Evolutionary conservation across 1,284 basidiomycete genomes (phyloP).

Genomic region (Cryptococcus neoformans): DNA sequence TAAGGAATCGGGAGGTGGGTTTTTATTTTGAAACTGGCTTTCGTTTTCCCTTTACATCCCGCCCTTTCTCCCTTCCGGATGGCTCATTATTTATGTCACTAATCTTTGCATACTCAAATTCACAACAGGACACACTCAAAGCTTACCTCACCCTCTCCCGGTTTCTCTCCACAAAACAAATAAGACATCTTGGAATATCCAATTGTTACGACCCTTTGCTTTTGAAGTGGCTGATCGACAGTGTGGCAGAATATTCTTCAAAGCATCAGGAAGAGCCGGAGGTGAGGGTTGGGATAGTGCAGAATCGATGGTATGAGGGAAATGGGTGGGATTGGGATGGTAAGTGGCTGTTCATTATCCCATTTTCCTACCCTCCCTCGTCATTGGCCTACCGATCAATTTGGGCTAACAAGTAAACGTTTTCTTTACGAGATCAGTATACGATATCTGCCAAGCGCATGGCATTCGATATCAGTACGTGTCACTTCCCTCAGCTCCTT

Average conservation of each 20-base stretch:
- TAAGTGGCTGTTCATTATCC: too few species aligned
- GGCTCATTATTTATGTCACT: not conserved
- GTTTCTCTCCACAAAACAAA: constrained; percentile 62
- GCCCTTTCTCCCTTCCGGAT: not conserved
- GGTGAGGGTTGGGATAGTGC: constrained; percentile 65
- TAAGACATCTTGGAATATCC: constrained; percentile 66
- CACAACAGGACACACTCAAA: constrained; percentile 55
- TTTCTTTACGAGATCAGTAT: constrained; percentile 5
- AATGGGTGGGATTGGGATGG: constrained; percentile 67
- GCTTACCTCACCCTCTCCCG: constrained; percentile 63
- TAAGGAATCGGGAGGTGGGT: constrained; percentile 54
- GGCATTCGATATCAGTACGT: constrained; percentile 69
- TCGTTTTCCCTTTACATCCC: not conserved
- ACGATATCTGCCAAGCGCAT: constrained; percentile 49
- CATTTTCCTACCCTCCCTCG: too few species aligned
- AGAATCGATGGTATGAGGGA: constrained; percentile 77
- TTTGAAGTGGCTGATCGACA: constrained; percentile 56
- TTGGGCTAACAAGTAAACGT: too few species aligned
- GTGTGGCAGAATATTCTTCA: constrained; percentile 8
- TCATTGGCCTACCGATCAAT: too few species aligned
- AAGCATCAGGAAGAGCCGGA: not conserved
- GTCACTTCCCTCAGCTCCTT: not conserved
- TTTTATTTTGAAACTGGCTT: too few species aligned
- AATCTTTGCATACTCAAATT: not conserved
- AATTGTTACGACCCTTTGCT: constrained; percentile 66